These are phyloP conservation scores for Mucor saturninus DNA, from an alignment of 371 early-diverging fungal genomes.

Conservation along the genomic window DNA sequence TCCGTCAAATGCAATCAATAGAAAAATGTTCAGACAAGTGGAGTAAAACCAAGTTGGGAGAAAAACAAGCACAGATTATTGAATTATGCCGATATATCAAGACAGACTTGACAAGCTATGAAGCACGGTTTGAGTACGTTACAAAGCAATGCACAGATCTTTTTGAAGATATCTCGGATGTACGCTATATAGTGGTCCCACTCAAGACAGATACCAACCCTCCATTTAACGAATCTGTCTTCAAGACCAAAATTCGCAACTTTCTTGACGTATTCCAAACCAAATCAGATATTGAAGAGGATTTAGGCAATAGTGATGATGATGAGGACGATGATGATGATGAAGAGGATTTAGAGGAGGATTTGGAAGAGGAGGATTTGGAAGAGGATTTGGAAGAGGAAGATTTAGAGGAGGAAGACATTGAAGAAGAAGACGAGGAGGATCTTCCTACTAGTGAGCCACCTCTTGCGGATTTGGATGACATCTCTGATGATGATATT, in stretches of 20 bases:
- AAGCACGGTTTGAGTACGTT: conserved; percentile 21
- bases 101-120: conserved; percentile 17
- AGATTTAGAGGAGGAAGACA: conserved; percentile 11
- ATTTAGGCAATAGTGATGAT: conserved; percentile 15
- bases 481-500: conserved; percentile 5
- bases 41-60: conserved; percentile 6
- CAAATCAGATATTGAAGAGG: conserved; percentile 22
- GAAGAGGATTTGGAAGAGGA: conserved; percentile 15
- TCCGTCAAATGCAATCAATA: conserved; percentile 27
- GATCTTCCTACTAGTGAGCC: conserved; percentile 7
- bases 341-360: conserved; percentile 9
- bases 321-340: conserved; percentile 17
- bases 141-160: conserved; percentile 8
- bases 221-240: conserved; percentile 27
- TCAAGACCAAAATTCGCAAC: conserved; percentile 30
- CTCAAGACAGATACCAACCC: neutral
- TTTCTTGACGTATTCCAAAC: conserved; percentile 27
- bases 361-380: neutral
- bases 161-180: conserved; percentile 1
- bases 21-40: conserved; percentile 18
- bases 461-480: conserved; percentile 6
- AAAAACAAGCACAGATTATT: conserved; percentile 13
- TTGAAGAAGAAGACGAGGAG: conserved; percentile 9
- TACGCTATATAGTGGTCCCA: conserved; percentile 3
- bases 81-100: conserved; percentile 22